These are phyloP conservation scores for Pichia sporocuriosa DNA, from an alignment of 805 yeast species.

Conservation along the genomic window DNA sequence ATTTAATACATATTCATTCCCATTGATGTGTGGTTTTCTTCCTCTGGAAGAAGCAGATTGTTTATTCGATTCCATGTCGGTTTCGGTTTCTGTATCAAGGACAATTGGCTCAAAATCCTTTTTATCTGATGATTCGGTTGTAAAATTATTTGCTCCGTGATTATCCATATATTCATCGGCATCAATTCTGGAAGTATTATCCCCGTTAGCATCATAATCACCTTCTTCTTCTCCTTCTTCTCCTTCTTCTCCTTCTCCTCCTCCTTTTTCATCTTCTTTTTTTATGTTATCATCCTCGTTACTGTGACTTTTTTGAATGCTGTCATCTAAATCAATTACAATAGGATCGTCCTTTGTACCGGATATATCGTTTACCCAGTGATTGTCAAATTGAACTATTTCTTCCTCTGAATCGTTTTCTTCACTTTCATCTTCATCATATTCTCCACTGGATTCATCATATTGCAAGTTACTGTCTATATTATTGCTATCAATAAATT, in stretches of 20 bases:
- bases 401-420: background rate
- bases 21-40: too few relatives aligned
- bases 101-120: background rate
- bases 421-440: background rate
- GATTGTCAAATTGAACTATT: background rate
- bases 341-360: constrained; percentile 22
- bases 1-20: background rate
- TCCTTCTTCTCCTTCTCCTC: constrained; percentile 15
- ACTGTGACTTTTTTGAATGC: too few relatives aligned
- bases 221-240: background rate
- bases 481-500: constrained; percentile 3
- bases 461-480: too few relatives aligned
- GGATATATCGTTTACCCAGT: background rate
- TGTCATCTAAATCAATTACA: constrained; percentile 20
- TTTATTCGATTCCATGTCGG: too few relatives aligned
- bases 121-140: too few relatives aligned
- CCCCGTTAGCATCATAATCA: background rate
- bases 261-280: constrained; percentile 30
- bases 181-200: too few relatives aligned
- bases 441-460: constrained; percentile 8
- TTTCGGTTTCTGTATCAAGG: constrained; percentile 1
- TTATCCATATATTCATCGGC: too few relatives aligned
- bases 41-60: too few relatives aligned
- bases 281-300: too few relatives aligned
- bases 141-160: too few relatives aligned